These are phyloP conservation scores for Pisolithus marmoratus DNA, from an alignment of 768 basidiomycete genomes.

Conservation along the genomic window DNA sequence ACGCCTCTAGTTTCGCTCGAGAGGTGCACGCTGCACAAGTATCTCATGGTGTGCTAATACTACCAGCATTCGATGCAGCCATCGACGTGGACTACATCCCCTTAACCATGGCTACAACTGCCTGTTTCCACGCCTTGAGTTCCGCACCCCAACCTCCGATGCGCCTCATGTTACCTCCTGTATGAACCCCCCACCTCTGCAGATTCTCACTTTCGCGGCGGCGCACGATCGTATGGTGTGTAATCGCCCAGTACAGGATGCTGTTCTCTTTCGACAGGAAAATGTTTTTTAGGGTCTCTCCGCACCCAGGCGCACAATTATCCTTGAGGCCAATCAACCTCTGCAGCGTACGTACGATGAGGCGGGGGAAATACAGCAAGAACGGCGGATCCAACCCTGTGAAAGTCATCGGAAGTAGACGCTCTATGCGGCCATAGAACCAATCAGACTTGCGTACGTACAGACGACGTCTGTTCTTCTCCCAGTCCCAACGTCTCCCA, in stretches of 20 bases:
- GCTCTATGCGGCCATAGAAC: neutral
- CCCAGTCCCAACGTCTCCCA: slow-evolving; percentile 29
- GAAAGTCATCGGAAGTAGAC: neutral
- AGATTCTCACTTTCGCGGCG: slow-evolving; percentile 22
- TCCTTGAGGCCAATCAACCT: slow-evolving; percentile 29
- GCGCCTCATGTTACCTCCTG: slow-evolving; percentile 37
- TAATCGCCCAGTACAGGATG: slow-evolving; percentile 47
- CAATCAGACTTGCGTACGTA: slow-evolving; percentile 17
- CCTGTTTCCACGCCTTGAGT: slow-evolving; percentile 31
- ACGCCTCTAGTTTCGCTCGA: no score
- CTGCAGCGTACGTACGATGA: slow-evolving; percentile 42
- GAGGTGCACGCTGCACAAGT: no score
- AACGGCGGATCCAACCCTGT: slow-evolving; percentile 63
- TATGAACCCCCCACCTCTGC: slow-evolving; percentile 26
- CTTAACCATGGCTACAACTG: slow-evolving; percentile 3
- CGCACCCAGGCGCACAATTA: slow-evolving; percentile 43
- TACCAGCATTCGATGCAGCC: no score
- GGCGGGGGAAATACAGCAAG: slow-evolving; percentile 52
- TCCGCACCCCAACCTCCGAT: slow-evolving; percentile 47
- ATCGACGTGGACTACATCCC: neutral
- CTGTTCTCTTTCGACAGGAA: slow-evolving; percentile 40
- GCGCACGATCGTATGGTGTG: slow-evolving; percentile 32
- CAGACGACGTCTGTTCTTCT: slow-evolving; percentile 44
- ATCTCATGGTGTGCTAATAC: no score
- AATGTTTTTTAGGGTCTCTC: slow-evolving; percentile 30